Conservation (phyloP, 805 yeast species). For the Pichia exigua region DNA sequence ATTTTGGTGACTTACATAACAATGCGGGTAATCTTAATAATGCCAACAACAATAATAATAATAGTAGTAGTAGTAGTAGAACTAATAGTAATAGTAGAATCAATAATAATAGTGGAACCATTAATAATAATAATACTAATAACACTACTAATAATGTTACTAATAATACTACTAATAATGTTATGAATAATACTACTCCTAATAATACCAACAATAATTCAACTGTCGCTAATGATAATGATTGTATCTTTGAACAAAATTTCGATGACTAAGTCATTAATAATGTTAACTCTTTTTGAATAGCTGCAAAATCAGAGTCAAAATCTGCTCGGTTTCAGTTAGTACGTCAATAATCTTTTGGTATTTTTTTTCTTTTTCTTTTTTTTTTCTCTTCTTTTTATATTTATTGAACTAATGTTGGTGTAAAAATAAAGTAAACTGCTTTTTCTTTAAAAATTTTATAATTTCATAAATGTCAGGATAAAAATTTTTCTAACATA, state of each 20-base stretch:
- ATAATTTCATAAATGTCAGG: too few relatives aligned
- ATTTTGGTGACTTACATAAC: not conserved
- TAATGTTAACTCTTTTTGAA: not conserved
- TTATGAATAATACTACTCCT: not conserved
- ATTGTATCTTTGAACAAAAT: conserved; percentile 11
- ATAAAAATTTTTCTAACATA: not conserved
- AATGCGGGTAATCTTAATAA: not conserved
- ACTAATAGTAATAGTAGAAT: too few relatives aligned
- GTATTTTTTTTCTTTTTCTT: not conserved
- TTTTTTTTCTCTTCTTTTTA: not conserved
- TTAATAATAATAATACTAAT: too few relatives aligned
- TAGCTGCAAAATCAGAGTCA: not conserved
- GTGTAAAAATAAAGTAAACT: not conserved
- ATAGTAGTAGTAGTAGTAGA: too few relatives aligned
- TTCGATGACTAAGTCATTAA: conserved; percentile 3
- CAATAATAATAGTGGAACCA: too few relatives aligned
- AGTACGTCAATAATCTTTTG: not conserved
- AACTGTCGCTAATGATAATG: conserved; percentile 4
- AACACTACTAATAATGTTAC: not conserved
- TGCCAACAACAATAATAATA: too few relatives aligned
- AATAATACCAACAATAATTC: not conserved
- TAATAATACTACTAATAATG: not conserved
- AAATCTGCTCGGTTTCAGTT: not conserved
- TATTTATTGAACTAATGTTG: not conserved
- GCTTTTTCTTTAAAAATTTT: too few relatives aligned